Evolutionary conservation across 2,329 filamentous ascomycete species (phyloP).

Genomic region (Pezizomycotina sp.): DNA sequence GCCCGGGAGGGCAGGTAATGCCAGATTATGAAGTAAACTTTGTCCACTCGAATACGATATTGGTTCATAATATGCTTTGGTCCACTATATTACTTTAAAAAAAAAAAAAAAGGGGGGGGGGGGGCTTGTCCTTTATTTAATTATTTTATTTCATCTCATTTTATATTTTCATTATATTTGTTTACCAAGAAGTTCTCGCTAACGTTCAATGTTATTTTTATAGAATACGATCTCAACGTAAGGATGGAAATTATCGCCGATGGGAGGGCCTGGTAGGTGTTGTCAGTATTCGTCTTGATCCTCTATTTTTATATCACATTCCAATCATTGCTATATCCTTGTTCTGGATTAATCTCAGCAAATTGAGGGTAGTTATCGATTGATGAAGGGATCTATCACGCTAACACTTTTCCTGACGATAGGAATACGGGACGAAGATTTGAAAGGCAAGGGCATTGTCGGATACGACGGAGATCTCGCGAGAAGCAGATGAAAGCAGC

Average conservation of each 20-base stretch:
- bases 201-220: not conserved
- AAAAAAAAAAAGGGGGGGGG: no score
- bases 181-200: not conserved
- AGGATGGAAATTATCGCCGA: slow-evolving; percentile 15
- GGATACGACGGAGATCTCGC: slow-evolving; percentile 17
- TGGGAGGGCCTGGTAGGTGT: slow-evolving; percentile 2
- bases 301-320: no score
- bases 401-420: no score
- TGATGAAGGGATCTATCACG: no score
- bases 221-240: slow-evolving; percentile 19
- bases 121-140: no score
- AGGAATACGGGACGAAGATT: slow-evolving; percentile 18
- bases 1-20: slow-evolving; percentile 6
- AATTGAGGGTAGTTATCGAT: no score
- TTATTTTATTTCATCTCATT: not conserved
- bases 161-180: not conserved
- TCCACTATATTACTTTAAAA: no score
- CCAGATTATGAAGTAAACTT: slow-evolving; percentile 19
- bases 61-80: no score
- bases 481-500: slow-evolving; percentile 14
- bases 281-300: no score
- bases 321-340: no score
- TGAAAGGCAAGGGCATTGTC: slow-evolving; percentile 18
- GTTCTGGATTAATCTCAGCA: no score
- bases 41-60: no score